Conservation (phyloP, 2,329 filamentous ascomycete species). For the Claviceps arundinis region DNA sequence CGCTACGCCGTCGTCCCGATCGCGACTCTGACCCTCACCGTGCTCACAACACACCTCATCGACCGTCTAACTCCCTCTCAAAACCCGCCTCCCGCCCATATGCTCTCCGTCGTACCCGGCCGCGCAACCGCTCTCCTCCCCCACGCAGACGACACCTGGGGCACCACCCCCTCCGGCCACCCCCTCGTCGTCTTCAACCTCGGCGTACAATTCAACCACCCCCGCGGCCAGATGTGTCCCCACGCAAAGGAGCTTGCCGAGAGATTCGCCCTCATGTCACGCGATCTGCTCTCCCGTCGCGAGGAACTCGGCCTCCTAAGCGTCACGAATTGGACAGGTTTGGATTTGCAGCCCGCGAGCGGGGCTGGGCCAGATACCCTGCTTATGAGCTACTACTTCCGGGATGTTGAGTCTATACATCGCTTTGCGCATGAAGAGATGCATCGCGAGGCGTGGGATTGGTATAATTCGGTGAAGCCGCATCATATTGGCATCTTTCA, state of each 20-base stretch:
- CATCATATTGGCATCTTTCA: constrained; percentile 38
- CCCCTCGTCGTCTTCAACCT: constrained; percentile 29
- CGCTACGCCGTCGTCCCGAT: constrained; percentile 23
- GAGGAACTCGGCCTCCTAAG: constrained; percentile 35
- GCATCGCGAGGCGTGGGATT: constrained; percentile 37
- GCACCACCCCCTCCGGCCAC: constrained; percentile 14
- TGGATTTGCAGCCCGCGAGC: constrained; percentile 10
- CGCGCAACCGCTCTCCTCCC: constrained; percentile 23
- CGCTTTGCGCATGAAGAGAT: constrained; percentile 34
- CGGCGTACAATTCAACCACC: constrained; percentile 32
- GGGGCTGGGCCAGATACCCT: constrained; percentile 27
- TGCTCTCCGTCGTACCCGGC: constrained; percentile 17
- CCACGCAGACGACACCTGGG: constrained; percentile 12
- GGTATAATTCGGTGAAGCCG: constrained; percentile 26
- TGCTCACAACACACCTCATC: constrained; percentile 16
- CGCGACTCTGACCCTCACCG: constrained; percentile 16
- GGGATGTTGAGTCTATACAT: constrained; percentile 32
- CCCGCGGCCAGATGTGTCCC: constrained; percentile 34
- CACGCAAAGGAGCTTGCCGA: constrained; percentile 25
- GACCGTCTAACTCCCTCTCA: constrained; percentile 10
- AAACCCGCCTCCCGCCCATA: constrained; percentile 6
- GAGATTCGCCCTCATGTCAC: constrained; percentile 26
- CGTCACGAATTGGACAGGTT: constrained; percentile 25
- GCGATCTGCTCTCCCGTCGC: constrained; percentile 20
- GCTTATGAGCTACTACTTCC: constrained; percentile 37